Conservation (phyloP, 305 asterid species). For the Fraxinus baroniana region DNA sequence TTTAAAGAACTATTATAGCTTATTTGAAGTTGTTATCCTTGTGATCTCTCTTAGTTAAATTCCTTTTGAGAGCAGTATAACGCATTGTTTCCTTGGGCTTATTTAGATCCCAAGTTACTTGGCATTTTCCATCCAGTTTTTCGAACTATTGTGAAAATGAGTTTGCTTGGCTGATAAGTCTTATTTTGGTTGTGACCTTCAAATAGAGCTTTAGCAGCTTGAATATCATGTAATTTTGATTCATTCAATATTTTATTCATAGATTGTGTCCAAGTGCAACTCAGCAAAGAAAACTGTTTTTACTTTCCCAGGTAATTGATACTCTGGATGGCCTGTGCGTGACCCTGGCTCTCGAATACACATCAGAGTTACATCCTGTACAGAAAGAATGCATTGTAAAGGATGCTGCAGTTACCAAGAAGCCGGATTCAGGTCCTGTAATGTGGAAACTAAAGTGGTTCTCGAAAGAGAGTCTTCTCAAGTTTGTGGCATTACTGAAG, state of each 20-base stretch:
- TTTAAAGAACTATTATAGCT: not conserved
- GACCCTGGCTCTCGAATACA: constrained; percentile 29
- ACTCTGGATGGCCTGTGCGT: constrained; percentile 26
- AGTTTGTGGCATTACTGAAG: constrained; percentile 41
- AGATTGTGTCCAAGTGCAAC: not conserved
- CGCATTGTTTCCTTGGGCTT: not conserved
- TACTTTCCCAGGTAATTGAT: constrained; percentile 42
- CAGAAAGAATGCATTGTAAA: constrained; percentile 11
- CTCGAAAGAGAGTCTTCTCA: constrained; percentile 32
- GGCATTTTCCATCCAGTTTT: not conserved
- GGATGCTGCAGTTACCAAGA: constrained; percentile 6
- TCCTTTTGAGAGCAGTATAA: not conserved
- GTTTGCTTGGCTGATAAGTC: not conserved
- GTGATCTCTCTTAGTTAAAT: constrained; percentile 10
- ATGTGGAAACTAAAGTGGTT: constrained; percentile 56
- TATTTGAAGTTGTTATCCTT: constrained; percentile 5
- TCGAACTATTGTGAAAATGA: not conserved
- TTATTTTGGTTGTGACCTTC: not conserved
- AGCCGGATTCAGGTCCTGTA: constrained; percentile 21
- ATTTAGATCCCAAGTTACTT: not conserved
- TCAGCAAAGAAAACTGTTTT: not conserved
- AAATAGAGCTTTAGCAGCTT: not conserved
- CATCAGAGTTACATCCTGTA: constrained; percentile 21
- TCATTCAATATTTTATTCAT: not conserved
- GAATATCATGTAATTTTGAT: not conserved